phyloP scores from a whole-genome alignment of 2,329 filamentous ascomycete genomes.

The Arthroderma sp. region DNA sequence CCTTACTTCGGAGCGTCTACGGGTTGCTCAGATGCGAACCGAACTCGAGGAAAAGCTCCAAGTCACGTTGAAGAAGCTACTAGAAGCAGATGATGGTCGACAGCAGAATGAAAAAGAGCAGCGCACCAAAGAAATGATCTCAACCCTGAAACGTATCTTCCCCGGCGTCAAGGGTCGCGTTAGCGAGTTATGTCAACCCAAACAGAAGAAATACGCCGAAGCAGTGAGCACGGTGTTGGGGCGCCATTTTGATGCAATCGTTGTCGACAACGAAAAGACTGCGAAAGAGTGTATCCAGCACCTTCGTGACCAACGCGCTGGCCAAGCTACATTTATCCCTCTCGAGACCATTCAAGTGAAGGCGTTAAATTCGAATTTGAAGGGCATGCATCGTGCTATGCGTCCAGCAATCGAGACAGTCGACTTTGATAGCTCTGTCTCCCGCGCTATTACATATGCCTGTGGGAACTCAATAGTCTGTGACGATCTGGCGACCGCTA shows the following conservation, averaged over 20 bases:
- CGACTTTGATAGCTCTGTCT: conserved; percentile 76
- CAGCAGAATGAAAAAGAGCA: conserved; percentile 75
- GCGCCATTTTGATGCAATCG: conserved; percentile 82
- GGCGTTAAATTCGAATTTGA: conserved; percentile 76
- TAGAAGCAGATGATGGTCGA: conserved; percentile 72
- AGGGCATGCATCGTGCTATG: conserved; percentile 71
- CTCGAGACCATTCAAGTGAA: conserved; percentile 96
- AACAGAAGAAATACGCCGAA: conserved; percentile 92
- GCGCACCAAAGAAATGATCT: conserved; percentile 68
- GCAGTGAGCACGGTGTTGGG: conserved; percentile 88
- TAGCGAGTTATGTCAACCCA: conserved; percentile 84
- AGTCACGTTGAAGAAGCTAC: conserved; percentile 65
- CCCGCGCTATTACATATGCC: conserved; percentile 87
- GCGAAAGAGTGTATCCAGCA: conserved; percentile 91
- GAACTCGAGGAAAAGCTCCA: conserved; percentile 88
- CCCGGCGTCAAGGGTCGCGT: conserved; percentile 84
- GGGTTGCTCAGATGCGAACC: conserved; percentile 67
- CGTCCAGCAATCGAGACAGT: conserved; percentile 91
- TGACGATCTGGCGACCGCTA: conserved; percentile 74
- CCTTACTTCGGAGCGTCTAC: conserved; percentile 68
- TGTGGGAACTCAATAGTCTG: conserved; percentile 93
- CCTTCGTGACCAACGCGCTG: conserved; percentile 75
- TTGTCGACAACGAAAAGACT: conserved; percentile 91
- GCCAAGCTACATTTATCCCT: conserved; percentile 87
- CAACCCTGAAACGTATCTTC: conserved; percentile 77